These are phyloP conservation scores for Blastobotrys persicus DNA, from an alignment of 1,139 yeast species.

Conservation along the genomic window DNA sequence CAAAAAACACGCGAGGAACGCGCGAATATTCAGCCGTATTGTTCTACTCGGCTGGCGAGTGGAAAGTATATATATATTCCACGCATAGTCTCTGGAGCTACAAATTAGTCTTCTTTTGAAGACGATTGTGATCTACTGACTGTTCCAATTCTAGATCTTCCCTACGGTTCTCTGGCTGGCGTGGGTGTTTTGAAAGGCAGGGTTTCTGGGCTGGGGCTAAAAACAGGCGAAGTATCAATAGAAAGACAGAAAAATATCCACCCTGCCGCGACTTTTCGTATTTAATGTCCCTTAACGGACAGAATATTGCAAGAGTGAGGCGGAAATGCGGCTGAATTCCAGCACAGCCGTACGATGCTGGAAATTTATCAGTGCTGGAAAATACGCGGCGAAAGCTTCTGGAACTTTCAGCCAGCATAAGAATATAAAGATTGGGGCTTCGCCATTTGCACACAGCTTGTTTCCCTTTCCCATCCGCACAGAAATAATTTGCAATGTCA, in stretches of 20 bases:
- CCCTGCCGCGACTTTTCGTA: too few species aligned
- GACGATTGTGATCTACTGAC: too few species aligned
- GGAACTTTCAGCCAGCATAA: slow-evolving; percentile 14
- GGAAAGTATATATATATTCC: slow-evolving; percentile 22
- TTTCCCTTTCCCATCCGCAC: neutral
- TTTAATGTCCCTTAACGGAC: too few species aligned
- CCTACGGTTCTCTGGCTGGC: too few species aligned
- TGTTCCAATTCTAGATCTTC: too few species aligned
- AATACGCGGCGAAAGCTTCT: slow-evolving; percentile 10
- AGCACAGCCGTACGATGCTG: slow-evolving; percentile 1
- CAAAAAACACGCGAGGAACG: neutral
- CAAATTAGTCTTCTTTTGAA: too few species aligned
- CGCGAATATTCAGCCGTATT: neutral
- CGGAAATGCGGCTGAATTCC: neutral
- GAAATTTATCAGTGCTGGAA: neutral
- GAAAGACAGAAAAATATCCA: too few species aligned
- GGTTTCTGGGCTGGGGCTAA: too few species aligned
- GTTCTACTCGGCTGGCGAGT: slow-evolving; percentile 48
- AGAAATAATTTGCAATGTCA: slow-evolving; percentile 21
- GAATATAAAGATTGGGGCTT: neutral
- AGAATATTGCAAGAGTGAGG: neutral
- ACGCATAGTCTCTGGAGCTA: too few species aligned
- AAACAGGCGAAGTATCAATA: too few species aligned
- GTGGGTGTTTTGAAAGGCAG: too few species aligned
- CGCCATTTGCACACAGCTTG: neutral